Evolutionary conservation across 2,329 filamentous ascomycete species (phyloP).

Genomic region (Didymella sp.): DNA sequence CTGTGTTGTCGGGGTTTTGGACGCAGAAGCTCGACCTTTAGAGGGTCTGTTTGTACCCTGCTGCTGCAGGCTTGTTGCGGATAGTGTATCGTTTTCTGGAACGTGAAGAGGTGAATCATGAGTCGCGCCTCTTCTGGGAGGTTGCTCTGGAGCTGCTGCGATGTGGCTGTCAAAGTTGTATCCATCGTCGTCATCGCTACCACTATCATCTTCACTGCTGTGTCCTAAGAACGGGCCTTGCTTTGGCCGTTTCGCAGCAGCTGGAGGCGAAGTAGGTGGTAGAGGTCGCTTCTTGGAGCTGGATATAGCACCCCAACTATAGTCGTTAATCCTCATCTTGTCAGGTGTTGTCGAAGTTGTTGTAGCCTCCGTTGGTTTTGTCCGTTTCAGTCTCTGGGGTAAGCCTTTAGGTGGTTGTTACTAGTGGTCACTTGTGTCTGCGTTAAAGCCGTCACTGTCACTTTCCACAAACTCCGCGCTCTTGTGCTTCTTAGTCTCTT

Average conservation of each 20-base stretch:
- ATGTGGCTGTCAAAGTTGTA: not conserved
- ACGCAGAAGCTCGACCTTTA: too few relatives aligned
- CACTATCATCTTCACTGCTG: not conserved
- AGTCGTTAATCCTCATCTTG: not conserved
- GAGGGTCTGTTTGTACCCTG: too few relatives aligned
- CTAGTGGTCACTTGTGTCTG: not conserved
- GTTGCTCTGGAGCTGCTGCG: not conserved
- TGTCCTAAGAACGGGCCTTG: not conserved
- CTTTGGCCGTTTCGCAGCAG: not conserved
- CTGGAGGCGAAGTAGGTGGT: not conserved
- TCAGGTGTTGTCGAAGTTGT: not conserved
- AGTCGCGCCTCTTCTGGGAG: not conserved
- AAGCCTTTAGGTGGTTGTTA: not conserved
- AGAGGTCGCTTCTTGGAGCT: conserved; percentile 4
- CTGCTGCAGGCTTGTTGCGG: not conserved
- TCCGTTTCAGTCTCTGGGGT: not conserved
- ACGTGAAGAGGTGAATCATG: too few relatives aligned
- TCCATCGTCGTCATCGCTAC: not conserved
- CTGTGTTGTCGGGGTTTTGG: not conserved
- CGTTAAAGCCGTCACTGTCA: not conserved
- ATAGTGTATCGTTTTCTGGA: not conserved
- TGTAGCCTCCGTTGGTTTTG: not conserved
- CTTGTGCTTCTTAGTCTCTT: not conserved
- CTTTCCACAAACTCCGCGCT: not conserved
- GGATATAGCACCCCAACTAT: not conserved